A percentile compares a stretch with the other conserved stretches of the same genome.
These are phyloP conservation scores for Arctostaphylos glauca DNA, from an alignment of 148 eudicot species.

Conservation along the genomic window DNA sequence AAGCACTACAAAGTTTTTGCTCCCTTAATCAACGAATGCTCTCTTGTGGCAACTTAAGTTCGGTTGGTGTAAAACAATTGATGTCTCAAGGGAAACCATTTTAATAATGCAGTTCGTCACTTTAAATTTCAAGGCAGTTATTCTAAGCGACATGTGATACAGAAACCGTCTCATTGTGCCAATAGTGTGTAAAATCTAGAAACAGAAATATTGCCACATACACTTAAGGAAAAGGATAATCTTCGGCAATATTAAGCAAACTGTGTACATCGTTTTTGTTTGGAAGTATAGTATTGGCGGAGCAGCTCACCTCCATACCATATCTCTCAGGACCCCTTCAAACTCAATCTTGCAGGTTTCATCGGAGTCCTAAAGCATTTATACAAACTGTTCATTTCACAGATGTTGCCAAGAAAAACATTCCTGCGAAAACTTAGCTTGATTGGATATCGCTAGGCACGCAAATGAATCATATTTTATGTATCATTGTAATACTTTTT, in stretches of 20 bases:
- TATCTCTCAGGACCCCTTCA: too few relatives aligned
- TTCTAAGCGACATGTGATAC: neutral
- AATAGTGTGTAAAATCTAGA: neutral
- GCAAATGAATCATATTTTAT: too few relatives aligned
- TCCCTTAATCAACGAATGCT: neutral
- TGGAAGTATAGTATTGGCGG: neutral
- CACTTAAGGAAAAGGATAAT: neutral
- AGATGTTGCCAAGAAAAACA: too few relatives aligned
- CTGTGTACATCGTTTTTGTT: neutral
- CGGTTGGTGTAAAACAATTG: neutral
- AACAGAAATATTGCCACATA: neutral
- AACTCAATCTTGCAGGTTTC: too few relatives aligned
- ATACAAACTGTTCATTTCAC: too few relatives aligned
- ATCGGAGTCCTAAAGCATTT: too few relatives aligned
- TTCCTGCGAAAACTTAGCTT: too few relatives aligned
- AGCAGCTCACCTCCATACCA: too few relatives aligned
- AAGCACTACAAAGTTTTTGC: neutral
- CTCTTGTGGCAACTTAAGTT: neutral
- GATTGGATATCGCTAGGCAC: too few relatives aligned
- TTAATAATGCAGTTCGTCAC: neutral
- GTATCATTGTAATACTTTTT: too few relatives aligned
- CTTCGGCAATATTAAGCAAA: neutral
- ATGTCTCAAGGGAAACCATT: neutral
- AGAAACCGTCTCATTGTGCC: neutral
- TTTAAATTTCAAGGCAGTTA: neutral